Evolutionary conservation across 805 yeast species (phyloP), one percentile per base, ranked within the genome.

Genomic region (Yueomyces sinensis): DNA sequence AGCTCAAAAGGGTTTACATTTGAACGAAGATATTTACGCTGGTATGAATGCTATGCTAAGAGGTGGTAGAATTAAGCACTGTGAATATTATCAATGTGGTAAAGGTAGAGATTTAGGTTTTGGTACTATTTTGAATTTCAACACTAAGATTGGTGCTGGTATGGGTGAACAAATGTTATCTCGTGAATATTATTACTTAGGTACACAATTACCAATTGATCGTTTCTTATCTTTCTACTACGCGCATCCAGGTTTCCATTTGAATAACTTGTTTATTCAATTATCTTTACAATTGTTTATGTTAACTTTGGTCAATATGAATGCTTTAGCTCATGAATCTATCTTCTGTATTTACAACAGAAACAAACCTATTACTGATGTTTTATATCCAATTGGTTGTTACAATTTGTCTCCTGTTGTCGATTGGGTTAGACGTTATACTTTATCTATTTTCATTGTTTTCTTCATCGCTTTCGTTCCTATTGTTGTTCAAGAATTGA

Each of bases 151-250:
- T 57, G 97, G 96, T n/a, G 91, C 95, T 32, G 97, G 97, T 40
- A 87, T 87, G 97, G 97, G 97, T 16, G 97, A 87, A 56, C 97
- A 87, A 56, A 73, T 86, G 61, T 60, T 89, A 27, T 83, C 95
- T 5, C 70, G 97, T 52, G 97, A 87, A 51, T 83, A 87, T 56
- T 87, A 77, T 52, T 84, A 82, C 54, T 58, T 87, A 42, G 96
- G 97, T 4, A 83, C 95, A 3, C 82, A 76, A 47, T 63, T 89
- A 38, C 94, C 95, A 5, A 65, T 86, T 31, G 96, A 87, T 54
- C 62, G 95, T 35, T 86, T 87, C 61, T 61, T 87, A 37, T 83
- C 95, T 0, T 89, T 89, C 56, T 87, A 82, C 56, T 87, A 87
- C 58, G 97, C 96, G 0, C 97, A 87, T 57, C 89, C 95, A 13